Evolutionary conservation across 2,329 filamentous ascomycete species (phyloP).

Genomic region (Diplodia intermedia): DNA sequence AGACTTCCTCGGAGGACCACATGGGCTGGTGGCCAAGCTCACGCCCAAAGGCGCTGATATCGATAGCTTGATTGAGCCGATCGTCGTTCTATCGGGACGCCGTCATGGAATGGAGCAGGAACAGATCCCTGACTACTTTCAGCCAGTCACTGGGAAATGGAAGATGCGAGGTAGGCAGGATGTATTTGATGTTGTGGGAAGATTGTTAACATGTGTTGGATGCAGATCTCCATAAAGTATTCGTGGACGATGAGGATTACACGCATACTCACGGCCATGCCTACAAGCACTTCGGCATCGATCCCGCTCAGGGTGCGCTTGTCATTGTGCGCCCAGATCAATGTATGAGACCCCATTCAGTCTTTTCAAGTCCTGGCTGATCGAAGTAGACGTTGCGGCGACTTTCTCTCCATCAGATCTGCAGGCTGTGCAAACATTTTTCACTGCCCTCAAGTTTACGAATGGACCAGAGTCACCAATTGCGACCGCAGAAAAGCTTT

Average conservation of each 20-base stretch:
- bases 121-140: slow-evolving; percentile 63
- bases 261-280: slow-evolving; percentile 49
- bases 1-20: slow-evolving; percentile 34
- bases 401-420: not conserved
- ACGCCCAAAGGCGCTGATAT: slow-evolving; percentile 54
- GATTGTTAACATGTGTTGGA: not conserved
- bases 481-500: not conserved
- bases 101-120: slow-evolving; percentile 59
- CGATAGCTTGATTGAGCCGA: slow-evolving; percentile 64
- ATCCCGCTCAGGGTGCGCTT: slow-evolving; percentile 46
- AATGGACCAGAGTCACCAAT: no score
- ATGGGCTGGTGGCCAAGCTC: slow-evolving; percentile 51
- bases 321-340: slow-evolving; percentile 65
- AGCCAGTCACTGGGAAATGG: slow-evolving; percentile 63
- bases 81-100: slow-evolving; percentile 61
- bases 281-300: slow-evolving; percentile 64
- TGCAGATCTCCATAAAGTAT: slow-evolving; percentile 65
- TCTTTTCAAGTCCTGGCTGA: not conserved
- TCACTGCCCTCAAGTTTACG: not conserved
- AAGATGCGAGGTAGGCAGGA: slow-evolving; percentile 57
- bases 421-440: not conserved
- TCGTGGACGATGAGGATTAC: slow-evolving; percentile 65
- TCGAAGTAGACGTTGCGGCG: not conserved
- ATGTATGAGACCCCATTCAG: not conserved
- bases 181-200: no score